Base-by-base conservation (phyloP, 1,284 basidiomycete genomes). In the Fomitopsis schrenkii region DNA sequence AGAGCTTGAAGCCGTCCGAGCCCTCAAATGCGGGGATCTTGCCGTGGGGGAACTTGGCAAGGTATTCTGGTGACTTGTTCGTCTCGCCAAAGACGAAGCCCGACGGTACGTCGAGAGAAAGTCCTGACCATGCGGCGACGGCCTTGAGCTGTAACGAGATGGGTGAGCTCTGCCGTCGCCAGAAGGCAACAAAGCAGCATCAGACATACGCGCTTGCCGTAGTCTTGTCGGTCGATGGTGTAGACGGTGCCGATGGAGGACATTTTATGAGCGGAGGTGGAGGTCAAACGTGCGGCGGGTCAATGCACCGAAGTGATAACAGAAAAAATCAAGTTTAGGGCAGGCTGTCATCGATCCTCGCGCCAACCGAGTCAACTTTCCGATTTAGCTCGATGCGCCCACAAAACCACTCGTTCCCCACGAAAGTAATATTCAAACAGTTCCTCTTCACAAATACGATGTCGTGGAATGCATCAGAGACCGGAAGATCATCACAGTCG, bases 11-110 rank as follows among this genome's bases (percentile, higher is more conserved):
- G 63, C 94, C 95, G 74, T 97, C 88, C 48, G 81, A 76, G 58
- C 81, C 80, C 75, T 95, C 91, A 61, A 93, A 86, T 41, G 88
- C 88, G 46, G 97, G 96, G 68, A 96, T 86, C 81, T 93, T 93
- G 64, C 90, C 93, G 67, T 85, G 82, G 50, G 91, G 88, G 79
- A 94, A 95, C 75, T 94, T 94, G 66, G 80, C 72, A 59, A 89
- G 76, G 78, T 89, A 95, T 63, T 91, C 91, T 0, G 87, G 82
- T 67, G 84, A 84, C 74, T 87, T 88, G 83, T 95, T 95, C 75
- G 87, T 85, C 74, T 90, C 82, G 63, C 78, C 81, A 72, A 90
- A 87, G 67, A 80, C 82, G 74, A 90, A 91, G 64, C 64, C 69
- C 40, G 77, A 73, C 48, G 84, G 82, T 63, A 81, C 63, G 64